Evolutionary conservation across 1,284 basidiomycete species (phyloP).

Genomic region (Termitomyces sp.): DNA sequence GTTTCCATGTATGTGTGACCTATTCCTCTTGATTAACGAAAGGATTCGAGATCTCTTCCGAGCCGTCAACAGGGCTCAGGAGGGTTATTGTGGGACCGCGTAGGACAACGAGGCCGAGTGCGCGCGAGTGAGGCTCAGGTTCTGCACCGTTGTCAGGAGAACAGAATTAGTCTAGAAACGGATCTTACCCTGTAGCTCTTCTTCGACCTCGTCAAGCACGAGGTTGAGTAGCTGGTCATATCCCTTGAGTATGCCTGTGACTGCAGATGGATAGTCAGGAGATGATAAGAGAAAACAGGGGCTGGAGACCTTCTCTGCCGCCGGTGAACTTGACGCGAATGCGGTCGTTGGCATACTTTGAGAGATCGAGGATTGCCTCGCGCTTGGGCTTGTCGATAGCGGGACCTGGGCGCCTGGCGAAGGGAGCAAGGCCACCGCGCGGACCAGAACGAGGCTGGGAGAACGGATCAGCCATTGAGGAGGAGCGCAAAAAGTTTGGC

Average conservation of each 20-base stretch:
- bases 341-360: slow-evolving; percentile 89
- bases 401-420: slow-evolving; percentile 38
- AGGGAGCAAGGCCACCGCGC: slow-evolving; percentile 31
- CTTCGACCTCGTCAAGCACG: slow-evolving; percentile 86
- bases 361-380: slow-evolving; percentile 93
- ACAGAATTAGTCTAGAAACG: not conserved
- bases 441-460: slow-evolving; percentile 40
- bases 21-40: slow-evolving; percentile 50
- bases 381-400: slow-evolving; percentile 85
- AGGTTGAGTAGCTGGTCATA: slow-evolving; percentile 97
- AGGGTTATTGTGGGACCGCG: slow-evolving; percentile 91
- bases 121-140: slow-evolving; percentile 60
- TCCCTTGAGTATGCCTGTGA: slow-evolving; percentile 89
- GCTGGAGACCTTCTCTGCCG: slow-evolving; percentile 79
- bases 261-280: slow-evolving; percentile 35
- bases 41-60: slow-evolving; percentile 84
- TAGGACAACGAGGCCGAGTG: slow-evolving; percentile 81
- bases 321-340: slow-evolving; percentile 97
- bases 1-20: not conserved
- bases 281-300: not conserved
- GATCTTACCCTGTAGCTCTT: slow-evolving; percentile 61
- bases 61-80: slow-evolving; percentile 90
- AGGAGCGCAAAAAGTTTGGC: too few relatives aligned
- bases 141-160: slow-evolving; percentile 33
- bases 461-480: slow-evolving; percentile 57